Evolutionary conservation across 805 yeast genomes (phyloP).

Genomic region (Metschnikowia vanudenii): DNA sequence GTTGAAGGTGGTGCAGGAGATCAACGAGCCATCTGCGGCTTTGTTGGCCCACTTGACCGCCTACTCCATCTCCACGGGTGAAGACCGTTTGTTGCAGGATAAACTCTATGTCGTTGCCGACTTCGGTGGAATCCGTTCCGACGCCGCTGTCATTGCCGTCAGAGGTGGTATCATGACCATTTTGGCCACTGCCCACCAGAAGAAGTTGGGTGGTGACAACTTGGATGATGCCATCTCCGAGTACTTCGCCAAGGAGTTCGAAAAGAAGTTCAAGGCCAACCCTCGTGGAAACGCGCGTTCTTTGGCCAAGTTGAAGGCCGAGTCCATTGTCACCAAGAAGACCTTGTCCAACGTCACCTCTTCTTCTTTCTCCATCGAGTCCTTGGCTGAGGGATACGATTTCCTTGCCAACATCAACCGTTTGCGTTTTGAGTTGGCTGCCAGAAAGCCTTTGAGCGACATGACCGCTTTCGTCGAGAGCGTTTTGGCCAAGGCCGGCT

Average conservation of each 20-base stretch:
- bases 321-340: slow-evolving; percentile 80
- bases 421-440: slow-evolving; percentile 86
- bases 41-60: slow-evolving; percentile 71
- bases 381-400: slow-evolving; percentile 91
- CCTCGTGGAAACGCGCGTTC: slow-evolving; percentile 83
- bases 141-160: slow-evolving; percentile 88
- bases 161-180: slow-evolving; percentile 93
- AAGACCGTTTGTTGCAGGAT: slow-evolving; percentile 53
- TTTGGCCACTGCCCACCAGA: slow-evolving; percentile 80
- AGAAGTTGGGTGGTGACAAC: slow-evolving; percentile 81
- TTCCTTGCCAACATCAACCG: slow-evolving; percentile 92
- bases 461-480: slow-evolving; percentile 75
- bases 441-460: slow-evolving; percentile 71
- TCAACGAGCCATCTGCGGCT: slow-evolving; percentile 92
- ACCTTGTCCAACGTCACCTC: slow-evolving; percentile 87
- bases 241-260: slow-evolving; percentile 88
- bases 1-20: slow-evolving; percentile 76
- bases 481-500: slow-evolving; percentile 75
- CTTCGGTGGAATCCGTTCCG: slow-evolving; percentile 94
- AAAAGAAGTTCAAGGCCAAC: slow-evolving; percentile 79
- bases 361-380: slow-evolving; percentile 90
- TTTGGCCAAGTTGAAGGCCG: slow-evolving; percentile 81
- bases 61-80: slow-evolving; percentile 27
- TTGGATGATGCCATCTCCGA: slow-evolving; percentile 80
- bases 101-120: slow-evolving; percentile 89